These are phyloP conservation scores for Begonia loranthoides DNA, from an alignment of 306 rosid genomes.

Conservation along the genomic window DNA sequence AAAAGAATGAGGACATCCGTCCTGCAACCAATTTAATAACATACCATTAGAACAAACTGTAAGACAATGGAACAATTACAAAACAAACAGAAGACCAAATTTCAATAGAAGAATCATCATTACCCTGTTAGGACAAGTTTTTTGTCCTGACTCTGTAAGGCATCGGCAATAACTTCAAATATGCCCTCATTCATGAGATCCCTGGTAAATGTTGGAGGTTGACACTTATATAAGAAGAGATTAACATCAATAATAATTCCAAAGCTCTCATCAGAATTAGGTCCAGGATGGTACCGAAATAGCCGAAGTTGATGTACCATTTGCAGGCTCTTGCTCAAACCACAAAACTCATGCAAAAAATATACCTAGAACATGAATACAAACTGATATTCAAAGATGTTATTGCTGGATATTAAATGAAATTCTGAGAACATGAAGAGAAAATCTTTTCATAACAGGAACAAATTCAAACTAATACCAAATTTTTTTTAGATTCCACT, in stretches of 20 bases:
- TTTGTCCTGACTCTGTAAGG: constrained; percentile 74
- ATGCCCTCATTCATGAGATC: constrained; percentile 94
- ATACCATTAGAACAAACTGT: constrained; percentile 21
- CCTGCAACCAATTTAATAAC: constrained; percentile 75
- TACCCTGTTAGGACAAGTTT: constrained; percentile 87
- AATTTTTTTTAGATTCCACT: constrained; percentile 67
- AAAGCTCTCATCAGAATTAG: background rate
- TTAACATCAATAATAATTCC: background rate
- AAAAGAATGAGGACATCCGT: constrained; percentile 97
- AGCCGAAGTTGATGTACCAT: constrained; percentile 91
- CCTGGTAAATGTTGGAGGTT: constrained; percentile 35
- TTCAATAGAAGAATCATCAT: constrained; percentile 18
- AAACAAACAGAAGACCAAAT: constrained; percentile 10
- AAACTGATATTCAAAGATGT: background rate
- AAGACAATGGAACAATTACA: background rate
- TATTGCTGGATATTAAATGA: background rate
- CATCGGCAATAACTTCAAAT: constrained; percentile 62
- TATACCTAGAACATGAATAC: constrained; percentile 32
- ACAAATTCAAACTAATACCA: constrained; percentile 35
- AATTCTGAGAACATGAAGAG: no score
- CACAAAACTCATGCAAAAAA: constrained; percentile 87
- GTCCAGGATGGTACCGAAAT: constrained; percentile 42
- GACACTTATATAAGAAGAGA: constrained; percentile 1
- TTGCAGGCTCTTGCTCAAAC: constrained; percentile 86
- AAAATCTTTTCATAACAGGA: background rate